Evolutionary conservation across 805 yeast genomes (phyloP), one percentile per base, ranked within the genome.

Genomic region (Metschnikowia cubensis): DNA sequence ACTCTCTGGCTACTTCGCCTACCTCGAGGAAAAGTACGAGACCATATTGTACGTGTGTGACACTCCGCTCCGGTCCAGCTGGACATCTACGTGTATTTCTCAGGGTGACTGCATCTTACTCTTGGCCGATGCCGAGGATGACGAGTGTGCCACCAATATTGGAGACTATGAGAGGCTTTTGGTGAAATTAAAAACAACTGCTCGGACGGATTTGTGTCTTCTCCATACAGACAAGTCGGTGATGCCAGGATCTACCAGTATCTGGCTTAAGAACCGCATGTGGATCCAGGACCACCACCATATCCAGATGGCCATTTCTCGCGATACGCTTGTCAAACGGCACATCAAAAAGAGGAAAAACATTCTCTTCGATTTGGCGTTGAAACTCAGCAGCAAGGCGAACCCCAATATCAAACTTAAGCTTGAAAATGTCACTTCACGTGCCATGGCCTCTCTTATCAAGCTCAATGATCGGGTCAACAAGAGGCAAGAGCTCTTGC

Each of bases 201-300:
- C 97, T 0, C 75, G 96, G 59, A 87, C 96, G 0, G 98, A 94
- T 55, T 73, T 92, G 49, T 84, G 94, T 33, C 70, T 92, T 46
- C 66, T 94, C 15, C 99, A 92, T 60, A 85, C 89, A 4, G 96
- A 89, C 22, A 79, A 85, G 56, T 81, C 73, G 54, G 97, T 94
- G 4, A 79, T 79, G 22, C 92, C 96, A 0, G 99, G 99, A 0
- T 75, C 87, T 7, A 90, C 97, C 0, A 82, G 83, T 41, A 74
- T 76, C 45, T 92, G 98, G 98, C 73, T 94, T 45, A 87, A 86
- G 59, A 81, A 81, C 51, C 73, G 99, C 54, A 78, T 83, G 1
- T 94, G 98, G 98, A 89, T 94, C 3, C 89, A 89, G 55, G 82
- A 89, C 0, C 97, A 92, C 62, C 97, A 94, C 64, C 98, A 92